These are phyloP conservation scores for Amanita brunnescens DNA, from an alignment of 768 basidiomycete species.

Conservation along the genomic window DNA sequence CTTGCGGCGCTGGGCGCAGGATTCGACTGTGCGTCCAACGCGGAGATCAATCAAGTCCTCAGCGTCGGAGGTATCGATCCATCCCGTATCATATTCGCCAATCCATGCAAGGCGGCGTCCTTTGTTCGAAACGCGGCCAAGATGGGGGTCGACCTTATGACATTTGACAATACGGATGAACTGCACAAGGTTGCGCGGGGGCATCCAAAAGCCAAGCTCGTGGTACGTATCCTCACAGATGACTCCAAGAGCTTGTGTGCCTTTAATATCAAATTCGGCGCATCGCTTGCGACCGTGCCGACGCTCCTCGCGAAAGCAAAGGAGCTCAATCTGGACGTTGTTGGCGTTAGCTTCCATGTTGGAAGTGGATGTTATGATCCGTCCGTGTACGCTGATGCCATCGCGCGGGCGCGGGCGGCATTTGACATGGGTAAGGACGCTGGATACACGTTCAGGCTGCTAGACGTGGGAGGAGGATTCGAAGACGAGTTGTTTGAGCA, in stretches of 20 bases:
- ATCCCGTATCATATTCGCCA: slow-evolving; percentile 89
- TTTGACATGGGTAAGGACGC: slow-evolving; percentile 81
- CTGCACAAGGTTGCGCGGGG: slow-evolving; percentile 82
- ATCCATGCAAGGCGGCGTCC: slow-evolving; percentile 95
- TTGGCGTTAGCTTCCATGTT: slow-evolving; percentile 97
- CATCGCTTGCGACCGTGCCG: slow-evolving; percentile 73
- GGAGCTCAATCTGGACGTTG: slow-evolving; percentile 73
- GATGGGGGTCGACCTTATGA: slow-evolving; percentile 84
- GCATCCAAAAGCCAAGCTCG: slow-evolving; percentile 76
- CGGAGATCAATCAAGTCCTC: slow-evolving; percentile 82
- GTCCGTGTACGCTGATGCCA: slow-evolving; percentile 80
- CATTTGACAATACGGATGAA: slow-evolving; percentile 97
- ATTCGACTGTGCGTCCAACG: slow-evolving; percentile 96
- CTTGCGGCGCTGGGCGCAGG: slow-evolving; percentile 37
- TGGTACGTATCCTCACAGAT: slow-evolving; percentile 95
- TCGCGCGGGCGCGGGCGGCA: slow-evolving; percentile 69
- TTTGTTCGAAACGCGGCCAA: slow-evolving; percentile 83
- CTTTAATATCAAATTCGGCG: slow-evolving; percentile 95
- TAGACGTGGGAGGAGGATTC: slow-evolving; percentile 97
- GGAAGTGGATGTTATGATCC: slow-evolving; percentile 96
- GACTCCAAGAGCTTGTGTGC: slow-evolving; percentile 92
- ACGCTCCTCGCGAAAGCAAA: slow-evolving; percentile 71
- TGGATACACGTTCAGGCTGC: slow-evolving; percentile 75
- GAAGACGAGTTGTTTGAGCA: slow-evolving; percentile 80
- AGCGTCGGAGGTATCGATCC: slow-evolving; percentile 66